Evolutionary conservation across 148 eudicot genomes (phyloP).

Genomic region (Chenopodium suecicum): DNA sequence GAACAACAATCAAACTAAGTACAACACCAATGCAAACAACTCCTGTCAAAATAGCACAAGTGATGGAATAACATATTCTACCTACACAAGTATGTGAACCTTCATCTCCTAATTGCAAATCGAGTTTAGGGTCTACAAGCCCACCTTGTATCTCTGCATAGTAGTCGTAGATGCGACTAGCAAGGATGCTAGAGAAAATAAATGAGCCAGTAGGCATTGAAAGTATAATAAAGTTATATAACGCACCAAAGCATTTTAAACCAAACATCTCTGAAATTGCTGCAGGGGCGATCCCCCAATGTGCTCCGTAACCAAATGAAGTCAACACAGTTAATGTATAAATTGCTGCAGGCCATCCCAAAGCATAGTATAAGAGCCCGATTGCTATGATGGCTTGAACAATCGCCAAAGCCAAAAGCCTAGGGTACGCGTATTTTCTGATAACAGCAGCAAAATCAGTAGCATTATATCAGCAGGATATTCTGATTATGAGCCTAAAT

Average conservation of each 20-base stretch:
- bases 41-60: constrained; percentile 52
- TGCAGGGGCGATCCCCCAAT: constrained; percentile 66
- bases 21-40: constrained; percentile 37
- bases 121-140: background rate
- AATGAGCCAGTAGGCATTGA: constrained; percentile 53
- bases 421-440: constrained; percentile 59
- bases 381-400: constrained; percentile 52
- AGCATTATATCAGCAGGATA: background rate
- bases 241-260: constrained; percentile 57
- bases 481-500: too few relatives aligned
- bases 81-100: constrained; percentile 41
- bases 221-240: constrained; percentile 49
- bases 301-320: constrained; percentile 60
- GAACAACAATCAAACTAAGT: constrained; percentile 44
- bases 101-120: constrained; percentile 3
- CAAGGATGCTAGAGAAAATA: constrained; percentile 48
- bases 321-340: constrained; percentile 46
- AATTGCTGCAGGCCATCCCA: constrained; percentile 51
- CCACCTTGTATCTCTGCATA: constrained; percentile 48
- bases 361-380: constrained; percentile 55
- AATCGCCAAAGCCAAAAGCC: constrained; percentile 56
- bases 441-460: constrained; percentile 3
- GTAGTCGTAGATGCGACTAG: constrained; percentile 60
- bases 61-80: constrained; percentile 51
- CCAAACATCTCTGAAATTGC: constrained; percentile 61